These are phyloP conservation scores for Aspergillus neotritici DNA, from an alignment of 2,329 filamentous ascomycete species.

Conservation along the genomic window DNA sequence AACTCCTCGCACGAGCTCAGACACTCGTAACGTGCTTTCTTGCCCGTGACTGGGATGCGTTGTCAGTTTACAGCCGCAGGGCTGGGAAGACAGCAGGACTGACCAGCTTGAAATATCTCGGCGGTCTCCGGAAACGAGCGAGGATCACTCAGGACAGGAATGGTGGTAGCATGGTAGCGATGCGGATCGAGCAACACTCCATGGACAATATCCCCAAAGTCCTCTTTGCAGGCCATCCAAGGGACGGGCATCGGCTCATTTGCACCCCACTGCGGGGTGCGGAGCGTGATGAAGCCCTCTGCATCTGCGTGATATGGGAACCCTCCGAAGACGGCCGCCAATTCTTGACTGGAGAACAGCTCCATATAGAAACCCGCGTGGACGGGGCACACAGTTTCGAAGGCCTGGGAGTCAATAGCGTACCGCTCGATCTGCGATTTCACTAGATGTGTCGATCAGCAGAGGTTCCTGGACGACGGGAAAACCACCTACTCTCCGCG, in stretches of 20 bases:
- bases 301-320: constrained; percentile 35
- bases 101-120: constrained; percentile 32
- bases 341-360: constrained; percentile 35
- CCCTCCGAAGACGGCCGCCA: constrained; percentile 36
- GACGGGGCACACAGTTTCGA: constrained; percentile 34
- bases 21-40: background rate
- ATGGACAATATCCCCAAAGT: constrained; percentile 45
- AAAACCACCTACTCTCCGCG: constrained; percentile 29
- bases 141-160: constrained; percentile 38
- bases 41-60: background rate
- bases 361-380: constrained; percentile 42
- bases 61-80: no score
- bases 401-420: constrained; percentile 26
- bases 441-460: constrained; percentile 3
- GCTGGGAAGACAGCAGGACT: constrained; percentile 23
- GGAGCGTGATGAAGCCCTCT: constrained; percentile 35
- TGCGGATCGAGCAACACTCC: constrained; percentile 41
- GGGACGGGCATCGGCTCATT: constrained; percentile 34
- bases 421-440: constrained; percentile 38
- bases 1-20: no score
- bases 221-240: constrained; percentile 37
- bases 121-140: constrained; percentile 26
- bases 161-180: constrained; percentile 31
- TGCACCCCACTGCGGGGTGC: constrained; percentile 38
- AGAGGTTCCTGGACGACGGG: constrained; percentile 3